Percentiles rank a stretch among this genome's conserved stretches.
Conservation (phyloP, 2,329 filamentous ascomycete species). For the Aspergillus vadensis region DNA sequence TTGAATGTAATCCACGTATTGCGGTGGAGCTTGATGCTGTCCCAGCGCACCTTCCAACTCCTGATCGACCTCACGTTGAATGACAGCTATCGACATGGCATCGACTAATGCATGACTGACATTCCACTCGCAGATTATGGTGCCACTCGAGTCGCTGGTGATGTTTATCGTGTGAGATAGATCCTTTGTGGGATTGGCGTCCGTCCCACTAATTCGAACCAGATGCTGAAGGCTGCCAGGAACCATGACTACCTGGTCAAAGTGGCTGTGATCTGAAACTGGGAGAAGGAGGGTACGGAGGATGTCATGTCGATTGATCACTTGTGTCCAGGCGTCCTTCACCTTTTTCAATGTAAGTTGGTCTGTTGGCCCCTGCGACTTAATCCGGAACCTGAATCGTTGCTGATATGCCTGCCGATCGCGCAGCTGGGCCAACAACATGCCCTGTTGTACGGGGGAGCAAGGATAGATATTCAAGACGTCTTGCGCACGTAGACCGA, state of each 20-base stretch:
- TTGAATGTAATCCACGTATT: neutral
- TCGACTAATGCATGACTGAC: constrained; percentile 21
- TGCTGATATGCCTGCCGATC: neutral
- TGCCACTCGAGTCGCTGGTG: neutral
- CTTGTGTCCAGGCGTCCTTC: neutral
- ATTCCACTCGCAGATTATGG: constrained; percentile 10
- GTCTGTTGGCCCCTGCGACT: neutral
- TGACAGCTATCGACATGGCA: constrained; percentile 9
- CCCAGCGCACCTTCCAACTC: neutral
- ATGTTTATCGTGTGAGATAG: neutral
- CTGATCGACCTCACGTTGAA: constrained; percentile 6
- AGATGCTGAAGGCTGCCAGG: neutral
- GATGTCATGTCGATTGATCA: neutral
- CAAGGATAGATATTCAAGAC: neutral
- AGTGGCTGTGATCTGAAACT: neutral
- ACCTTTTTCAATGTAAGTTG: neutral
- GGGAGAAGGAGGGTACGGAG: neutral
- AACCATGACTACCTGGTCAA: neutral
- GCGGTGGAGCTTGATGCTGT: too few species aligned
- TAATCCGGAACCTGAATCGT: neutral
- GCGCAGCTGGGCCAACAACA: neutral
- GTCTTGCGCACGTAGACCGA: neutral
- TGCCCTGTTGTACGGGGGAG: neutral
- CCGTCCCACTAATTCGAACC: neutral
- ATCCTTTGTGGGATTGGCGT: neutral